Evolutionary conservation across 352 stramenopile genomes (phyloP).

Genomic region (Phytopythium mirpurense): DNA sequence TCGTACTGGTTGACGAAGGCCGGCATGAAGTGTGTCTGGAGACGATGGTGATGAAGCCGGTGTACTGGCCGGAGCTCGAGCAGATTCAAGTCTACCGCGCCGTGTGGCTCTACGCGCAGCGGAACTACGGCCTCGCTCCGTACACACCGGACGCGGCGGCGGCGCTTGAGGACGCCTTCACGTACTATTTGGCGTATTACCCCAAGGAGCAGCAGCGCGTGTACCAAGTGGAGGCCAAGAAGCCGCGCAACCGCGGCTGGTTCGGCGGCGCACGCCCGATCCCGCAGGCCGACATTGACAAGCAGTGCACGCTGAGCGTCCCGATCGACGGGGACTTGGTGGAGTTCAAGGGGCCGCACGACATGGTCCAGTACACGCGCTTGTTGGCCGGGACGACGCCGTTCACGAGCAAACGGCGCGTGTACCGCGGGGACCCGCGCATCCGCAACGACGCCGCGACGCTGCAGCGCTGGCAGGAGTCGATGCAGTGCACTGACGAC

Average conservation of each 20-base stretch:
- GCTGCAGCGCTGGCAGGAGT: constrained; percentile 54
- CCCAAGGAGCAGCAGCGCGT: constrained; percentile 56
- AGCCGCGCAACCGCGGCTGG: constrained; percentile 27
- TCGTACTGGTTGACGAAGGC: constrained; percentile 80
- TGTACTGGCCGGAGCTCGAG: constrained; percentile 76
- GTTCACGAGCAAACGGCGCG: constrained; percentile 75
- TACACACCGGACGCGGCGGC: constrained; percentile 52
- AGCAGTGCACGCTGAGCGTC: constrained; percentile 57
- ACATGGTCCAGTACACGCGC: constrained; percentile 83
- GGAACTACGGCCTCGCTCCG: constrained; percentile 79
- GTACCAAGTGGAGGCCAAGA: constrained; percentile 38
- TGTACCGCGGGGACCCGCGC: constrained; percentile 73
- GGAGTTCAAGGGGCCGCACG: constrained; percentile 69
- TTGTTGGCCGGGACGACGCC: constrained; percentile 61
- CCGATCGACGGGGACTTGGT: constrained; percentile 77
- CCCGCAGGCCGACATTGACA: constrained; percentile 17
- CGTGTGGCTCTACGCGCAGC: constrained; percentile 73
- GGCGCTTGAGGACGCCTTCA: constrained; percentile 56
- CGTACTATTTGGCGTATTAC: constrained; percentile 72
- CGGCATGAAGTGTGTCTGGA: constrained; percentile 76
- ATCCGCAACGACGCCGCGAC: constrained; percentile 48
- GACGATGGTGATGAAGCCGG: constrained; percentile 68
- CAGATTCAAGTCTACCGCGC: constrained; percentile 65
- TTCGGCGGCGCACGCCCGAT: constrained; percentile 28
- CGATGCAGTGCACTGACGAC: constrained; percentile 33